A percentile compares a stretch with the other conserved stretches of the same genome.
Conservation (phyloP, 2,329 filamentous ascomycete species). For the Zymoseptoria crescenta region DNA sequence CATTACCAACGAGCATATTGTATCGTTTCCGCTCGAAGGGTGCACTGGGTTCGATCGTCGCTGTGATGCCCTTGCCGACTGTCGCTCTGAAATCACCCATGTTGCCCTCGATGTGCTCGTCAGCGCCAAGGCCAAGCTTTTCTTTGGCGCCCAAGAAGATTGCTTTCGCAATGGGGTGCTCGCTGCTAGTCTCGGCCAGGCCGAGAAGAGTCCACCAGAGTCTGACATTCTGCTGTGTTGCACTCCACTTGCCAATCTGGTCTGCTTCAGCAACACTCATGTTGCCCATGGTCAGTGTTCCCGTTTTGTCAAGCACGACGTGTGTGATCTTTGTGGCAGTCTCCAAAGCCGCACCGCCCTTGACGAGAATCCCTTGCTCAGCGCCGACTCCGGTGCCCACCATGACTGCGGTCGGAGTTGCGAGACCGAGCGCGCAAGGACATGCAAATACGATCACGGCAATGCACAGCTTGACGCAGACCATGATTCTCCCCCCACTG, state of each 20-base stretch:
- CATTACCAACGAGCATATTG: constrained; percentile 75
- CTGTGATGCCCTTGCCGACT: constrained; percentile 79
- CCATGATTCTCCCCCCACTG: constrained; percentile 88
- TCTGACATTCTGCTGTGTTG: constrained; percentile 57
- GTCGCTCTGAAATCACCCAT: constrained; percentile 76
- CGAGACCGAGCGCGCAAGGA: constrained; percentile 90
- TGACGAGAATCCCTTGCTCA: constrained; percentile 94
- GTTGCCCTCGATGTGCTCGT: constrained; percentile 71
- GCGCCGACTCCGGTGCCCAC: constrained; percentile 96
- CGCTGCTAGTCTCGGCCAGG: constrained; percentile 89
- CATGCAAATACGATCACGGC: constrained; percentile 98
- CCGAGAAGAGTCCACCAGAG: constrained; percentile 96
- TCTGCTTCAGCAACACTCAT: constrained; percentile 79
- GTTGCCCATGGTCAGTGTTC: constrained; percentile 86
- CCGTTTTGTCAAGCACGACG: constrained; percentile 91
- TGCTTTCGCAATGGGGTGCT: constrained; percentile 91
- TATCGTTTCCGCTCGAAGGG: constrained; percentile 63
- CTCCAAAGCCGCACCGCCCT: constrained; percentile 87
- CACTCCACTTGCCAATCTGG: constrained; percentile 61
- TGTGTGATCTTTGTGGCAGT: constrained; percentile 83
- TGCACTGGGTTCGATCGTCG: constrained; percentile 68
- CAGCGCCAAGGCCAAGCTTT: constrained; percentile 63
- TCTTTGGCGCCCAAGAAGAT: constrained; percentile 68
- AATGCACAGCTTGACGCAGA: constrained; percentile 94
- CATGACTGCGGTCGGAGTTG: constrained; percentile 96